Percentiles rank a stretch among this genome's conserved stretches.
These are phyloP conservation scores for Glycyrrhiza uralensis DNA, from an alignment of 306 rosid genomes.

Conservation along the genomic window DNA sequence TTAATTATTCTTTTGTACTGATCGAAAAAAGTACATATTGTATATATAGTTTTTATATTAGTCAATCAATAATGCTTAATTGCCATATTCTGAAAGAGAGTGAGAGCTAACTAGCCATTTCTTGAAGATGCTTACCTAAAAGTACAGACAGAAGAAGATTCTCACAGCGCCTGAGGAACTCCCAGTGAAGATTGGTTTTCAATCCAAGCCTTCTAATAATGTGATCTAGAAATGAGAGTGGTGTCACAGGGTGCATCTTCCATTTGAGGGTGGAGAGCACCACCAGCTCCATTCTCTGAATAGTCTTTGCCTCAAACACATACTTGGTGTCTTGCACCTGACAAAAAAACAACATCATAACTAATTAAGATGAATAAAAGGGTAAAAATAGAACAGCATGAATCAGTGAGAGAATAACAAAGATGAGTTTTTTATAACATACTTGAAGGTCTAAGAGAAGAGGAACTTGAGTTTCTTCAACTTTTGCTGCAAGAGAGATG, in stretches of 20 bases:
- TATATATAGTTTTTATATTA: neutral
- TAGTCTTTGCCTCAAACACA: constrained; percentile 75
- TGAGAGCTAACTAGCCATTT: neutral
- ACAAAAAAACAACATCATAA: neutral
- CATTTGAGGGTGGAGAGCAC: constrained; percentile 77
- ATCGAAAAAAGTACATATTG: constrained; percentile 3
- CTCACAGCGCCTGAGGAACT: constrained; percentile 72
- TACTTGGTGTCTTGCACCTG: constrained; percentile 67
- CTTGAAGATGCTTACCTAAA: constrained; percentile 45
- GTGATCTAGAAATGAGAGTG: constrained; percentile 80
- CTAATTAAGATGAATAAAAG: neutral
- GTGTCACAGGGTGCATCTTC: constrained; percentile 96
- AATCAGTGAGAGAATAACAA: neutral
- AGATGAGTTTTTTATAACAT: neutral
- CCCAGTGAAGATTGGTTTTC: constrained; percentile 63
- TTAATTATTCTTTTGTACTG: constrained; percentile 11
- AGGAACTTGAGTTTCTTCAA: constrained; percentile 90
- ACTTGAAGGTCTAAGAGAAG: constrained; percentile 94
- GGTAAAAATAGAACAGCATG: too few relatives aligned
- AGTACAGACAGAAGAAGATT: constrained; percentile 64
- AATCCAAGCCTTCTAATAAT: constrained; percentile 73
- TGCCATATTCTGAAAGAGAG: constrained; percentile 4
- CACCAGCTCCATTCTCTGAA: constrained; percentile 91
- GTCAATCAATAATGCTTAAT: constrained; percentile 9
- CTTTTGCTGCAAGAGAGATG: constrained; percentile 91